Percentiles rank a stretch among this genome's conserved stretches.
Evolutionary conservation across 108 stramenopile genomes (phyloP).

Genomic region (Chaetoceros muelleri): DNA sequence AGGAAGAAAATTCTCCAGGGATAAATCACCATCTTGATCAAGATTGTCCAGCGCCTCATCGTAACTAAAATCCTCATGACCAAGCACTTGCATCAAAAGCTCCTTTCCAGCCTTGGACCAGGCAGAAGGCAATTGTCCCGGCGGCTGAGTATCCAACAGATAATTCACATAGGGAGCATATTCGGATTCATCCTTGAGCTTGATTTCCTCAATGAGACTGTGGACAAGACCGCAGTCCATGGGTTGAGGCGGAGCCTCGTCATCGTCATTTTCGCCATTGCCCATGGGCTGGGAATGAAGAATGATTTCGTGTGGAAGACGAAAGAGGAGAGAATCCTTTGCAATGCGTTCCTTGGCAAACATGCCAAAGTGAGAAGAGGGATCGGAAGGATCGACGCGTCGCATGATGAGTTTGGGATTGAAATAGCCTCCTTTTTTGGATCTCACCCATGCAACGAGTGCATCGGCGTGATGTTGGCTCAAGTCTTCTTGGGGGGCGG

Average conservation of each 20-base stretch:
- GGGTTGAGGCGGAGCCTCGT: neutral
- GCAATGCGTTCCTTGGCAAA: constrained; percentile 19
- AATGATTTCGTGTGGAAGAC: constrained; percentile 16
- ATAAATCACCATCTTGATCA: neutral
- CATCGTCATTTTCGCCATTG: neutral
- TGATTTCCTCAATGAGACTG: constrained; percentile 3
- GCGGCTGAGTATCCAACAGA: constrained; percentile 27
- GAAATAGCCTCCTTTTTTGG: constrained; percentile 8
- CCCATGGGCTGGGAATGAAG: no score
- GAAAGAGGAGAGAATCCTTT: constrained; percentile 11
- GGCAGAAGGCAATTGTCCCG: constrained; percentile 25
- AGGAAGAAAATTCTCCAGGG: neutral
- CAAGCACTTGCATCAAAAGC: constrained; percentile 22
- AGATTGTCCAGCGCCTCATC: neutral
- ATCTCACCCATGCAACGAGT: constrained; percentile 17
- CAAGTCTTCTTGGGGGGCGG: no score
- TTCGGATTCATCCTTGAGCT: constrained; percentile 19
- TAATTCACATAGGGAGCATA: constrained; percentile 49
- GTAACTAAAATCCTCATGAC: neutral
- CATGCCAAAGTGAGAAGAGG: constrained; percentile 11
- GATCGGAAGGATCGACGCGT: neutral
- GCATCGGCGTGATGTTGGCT: constrained; percentile 11
- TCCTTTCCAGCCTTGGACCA: constrained; percentile 31
- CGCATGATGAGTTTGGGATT: constrained; percentile 19
- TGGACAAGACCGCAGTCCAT: constrained; percentile 1